Evolutionary conservation across 2,329 filamentous ascomycete genomes (phyloP), one percentile per base, ranked within the genome.

Genomic region (Hypocreales sp.): DNA sequence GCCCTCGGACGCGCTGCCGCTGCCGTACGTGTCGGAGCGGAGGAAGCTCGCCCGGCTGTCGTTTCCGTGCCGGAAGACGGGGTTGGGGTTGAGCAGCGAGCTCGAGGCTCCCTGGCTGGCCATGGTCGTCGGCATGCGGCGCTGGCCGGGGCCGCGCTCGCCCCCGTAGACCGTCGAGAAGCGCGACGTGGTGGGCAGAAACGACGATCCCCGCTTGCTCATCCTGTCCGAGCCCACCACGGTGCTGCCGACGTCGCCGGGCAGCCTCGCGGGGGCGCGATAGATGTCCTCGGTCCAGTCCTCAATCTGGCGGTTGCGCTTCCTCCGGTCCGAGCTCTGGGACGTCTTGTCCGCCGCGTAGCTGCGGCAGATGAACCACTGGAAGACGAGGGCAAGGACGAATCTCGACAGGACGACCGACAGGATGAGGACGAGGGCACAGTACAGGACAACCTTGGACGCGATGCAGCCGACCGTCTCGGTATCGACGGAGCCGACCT

Each of bases 201-300:
- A 92, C 18, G 63, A 64, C 50, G 82, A 93, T 35, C 64, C 69
- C 38, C 87, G 78, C 59, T 87, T 93, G 66, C 67, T 83, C 30
- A 60, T 64, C 28, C 79, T 69, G 36, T 87, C 83, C 21, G 67
- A 72, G 27, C 58, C 55, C 8, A 63, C 64, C 33, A 72, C 67
- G 26, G 69, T 75, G 44, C 71, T 78, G 32, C 71, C 68, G 22
- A 78, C 59, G 41, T 93, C 72, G 12, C 73, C 90, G 4, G 77
- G 69, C 36, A 94, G 64, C 38, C 84, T 79, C 29, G 79, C 75
- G 15, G 84, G 83, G 4, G 87, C 80, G 23, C 84, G 79, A 53
- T 98, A 95, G 42, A 98, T 98, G 46, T 98, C 90, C 38, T 95
- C 82, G 10, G 78, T 79, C 90, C 90, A 98, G 43, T 94, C 87